Base-by-base conservation (phyloP, 1,139 yeast genomes). In the Ashbya aceris region DNA sequence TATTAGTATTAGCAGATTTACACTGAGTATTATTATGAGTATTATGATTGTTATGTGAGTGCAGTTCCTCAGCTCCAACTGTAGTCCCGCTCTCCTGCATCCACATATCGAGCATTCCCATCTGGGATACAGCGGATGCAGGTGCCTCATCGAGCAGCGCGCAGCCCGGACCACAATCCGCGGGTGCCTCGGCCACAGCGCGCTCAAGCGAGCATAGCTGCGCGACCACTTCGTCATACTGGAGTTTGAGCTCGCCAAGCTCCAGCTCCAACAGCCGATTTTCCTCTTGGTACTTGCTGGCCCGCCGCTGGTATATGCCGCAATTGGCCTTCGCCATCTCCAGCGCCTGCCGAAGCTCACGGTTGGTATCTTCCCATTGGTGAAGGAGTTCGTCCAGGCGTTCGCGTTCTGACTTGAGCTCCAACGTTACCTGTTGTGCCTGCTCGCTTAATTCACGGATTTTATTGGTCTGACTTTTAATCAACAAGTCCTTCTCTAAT, bases 401-500 rank as follows among this genome's bases (percentile, higher is more conserved):
- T 12, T 33, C 41, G 2, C 31, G 35, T 31, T 41, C 44, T 5
- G 29, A 12, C 7, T 10, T 20, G 12, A 41, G 30, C n/a, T 41
- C 40, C 23, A 23, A 34, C 9, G 10, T 20, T 29, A 41, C 9
- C 7, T 9, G 12, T 7, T 38, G 28, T n/a, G 14, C 5, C 29
- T 33, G 28, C 10, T 32, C 35, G 23, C 14, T 33, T 8, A 38
- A 14, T 26, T 27, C 23, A 9, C 34, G 12, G 10, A 37, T 28
- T 30, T 41, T 37, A 10, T 33, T 31, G 23, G 40, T 27, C 14
- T 35, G 38, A 13, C 33, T 30, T 10, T 38, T 23, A n/a, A 41
- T 33, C n/a, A 23, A 17, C 41, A 38, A 30, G n/a, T 41, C 41
- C 20, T 34, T 38, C 12, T 14, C 38, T 12, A 38, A 35, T 27